These are phyloP conservation scores for Fomitopsis schrenkii DNA, from an alignment of 1,284 basidiomycete species.

Conservation along the genomic window DNA sequence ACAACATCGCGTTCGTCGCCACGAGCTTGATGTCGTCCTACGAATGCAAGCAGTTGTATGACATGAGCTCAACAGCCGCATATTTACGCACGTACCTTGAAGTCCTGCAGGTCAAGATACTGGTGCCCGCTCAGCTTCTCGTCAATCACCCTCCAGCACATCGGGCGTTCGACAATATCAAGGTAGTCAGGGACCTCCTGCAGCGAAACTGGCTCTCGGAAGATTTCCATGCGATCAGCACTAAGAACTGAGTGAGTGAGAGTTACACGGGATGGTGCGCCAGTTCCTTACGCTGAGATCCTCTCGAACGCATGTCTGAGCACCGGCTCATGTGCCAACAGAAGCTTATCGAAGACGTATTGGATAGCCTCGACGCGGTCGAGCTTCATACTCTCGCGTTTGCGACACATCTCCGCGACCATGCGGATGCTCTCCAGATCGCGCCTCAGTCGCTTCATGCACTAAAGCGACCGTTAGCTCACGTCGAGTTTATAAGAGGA, in stretches of 20 bases:
- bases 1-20: slow-evolving; percentile 81
- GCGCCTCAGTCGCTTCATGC: slow-evolving; percentile 65
- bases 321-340: slow-evolving; percentile 65
- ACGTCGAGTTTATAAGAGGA: not conserved
- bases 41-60: too few relatives aligned
- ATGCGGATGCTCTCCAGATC: slow-evolving; percentile 78
- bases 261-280: too few relatives aligned
- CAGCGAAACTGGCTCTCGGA: slow-evolving; percentile 79
- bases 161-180: slow-evolving; percentile 82
- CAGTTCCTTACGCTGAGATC: slow-evolving; percentile 58
- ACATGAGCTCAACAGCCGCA: not conserved
- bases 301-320: slow-evolving; percentile 69
- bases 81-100: slow-evolving; percentile 53
- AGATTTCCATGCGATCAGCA: slow-evolving; percentile 70
- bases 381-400: slow-evolving; percentile 84
- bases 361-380: slow-evolving; percentile 71
- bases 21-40: slow-evolving; percentile 85
- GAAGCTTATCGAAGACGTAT: slow-evolving; percentile 54
- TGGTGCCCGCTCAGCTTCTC: slow-evolving; percentile 72
- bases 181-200: slow-evolving; percentile 90
- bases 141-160: slow-evolving; percentile 87
- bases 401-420: slow-evolving; percentile 70
- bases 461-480: slow-evolving; percentile 35
- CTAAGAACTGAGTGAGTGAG: slow-evolving; percentile 34
- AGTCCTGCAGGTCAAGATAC: slow-evolving; percentile 74